Percentiles rank a stretch among this genome's conserved stretches.
Conservation (phyloP, 2,329 filamentous ascomycete genomes). For the Tolypocladium ovalisporum region DNA sequence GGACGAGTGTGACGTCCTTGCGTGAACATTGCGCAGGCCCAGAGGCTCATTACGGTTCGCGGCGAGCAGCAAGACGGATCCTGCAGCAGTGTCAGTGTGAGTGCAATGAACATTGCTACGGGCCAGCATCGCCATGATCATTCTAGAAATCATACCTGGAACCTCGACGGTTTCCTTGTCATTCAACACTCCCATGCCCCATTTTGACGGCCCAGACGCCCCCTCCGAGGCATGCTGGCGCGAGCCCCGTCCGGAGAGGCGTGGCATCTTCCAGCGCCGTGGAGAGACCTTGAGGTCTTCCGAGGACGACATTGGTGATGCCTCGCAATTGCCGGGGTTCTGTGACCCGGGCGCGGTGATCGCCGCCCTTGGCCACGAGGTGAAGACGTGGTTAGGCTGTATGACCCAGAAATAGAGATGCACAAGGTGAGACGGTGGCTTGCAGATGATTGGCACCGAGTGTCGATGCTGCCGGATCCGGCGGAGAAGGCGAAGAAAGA, state of each 20-base stretch:
- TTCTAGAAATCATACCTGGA: slow-evolving; percentile 55
- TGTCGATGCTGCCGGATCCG: background rate
- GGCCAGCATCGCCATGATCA: background rate
- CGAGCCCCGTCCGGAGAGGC: background rate
- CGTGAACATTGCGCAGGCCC: slow-evolving; percentile 32
- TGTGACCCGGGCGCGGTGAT: background rate
- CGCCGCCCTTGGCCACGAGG: background rate
- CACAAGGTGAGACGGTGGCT: background rate
- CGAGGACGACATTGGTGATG: slow-evolving; percentile 4
- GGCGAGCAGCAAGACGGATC: slow-evolving; percentile 8
- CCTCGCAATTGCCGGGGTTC: background rate
- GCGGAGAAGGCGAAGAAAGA: background rate
- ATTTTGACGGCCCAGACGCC: slow-evolving; percentile 24
- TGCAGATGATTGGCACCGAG: background rate
- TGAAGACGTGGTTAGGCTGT: background rate
- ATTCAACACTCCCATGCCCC: slow-evolving; percentile 72
- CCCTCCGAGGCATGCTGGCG: background rate
- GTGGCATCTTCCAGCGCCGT: background rate
- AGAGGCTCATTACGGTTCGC: slow-evolving; percentile 8
- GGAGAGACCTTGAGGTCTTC: background rate
- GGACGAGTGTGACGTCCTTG: slow-evolving; percentile 47
- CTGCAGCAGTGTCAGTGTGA: background rate
- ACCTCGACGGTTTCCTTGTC: slow-evolving; percentile 76
- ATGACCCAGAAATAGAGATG: background rate
- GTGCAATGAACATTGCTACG: background rate